Conservation (phyloP, 208 protist genomes). For the Leishmania mexicana region DNA sequence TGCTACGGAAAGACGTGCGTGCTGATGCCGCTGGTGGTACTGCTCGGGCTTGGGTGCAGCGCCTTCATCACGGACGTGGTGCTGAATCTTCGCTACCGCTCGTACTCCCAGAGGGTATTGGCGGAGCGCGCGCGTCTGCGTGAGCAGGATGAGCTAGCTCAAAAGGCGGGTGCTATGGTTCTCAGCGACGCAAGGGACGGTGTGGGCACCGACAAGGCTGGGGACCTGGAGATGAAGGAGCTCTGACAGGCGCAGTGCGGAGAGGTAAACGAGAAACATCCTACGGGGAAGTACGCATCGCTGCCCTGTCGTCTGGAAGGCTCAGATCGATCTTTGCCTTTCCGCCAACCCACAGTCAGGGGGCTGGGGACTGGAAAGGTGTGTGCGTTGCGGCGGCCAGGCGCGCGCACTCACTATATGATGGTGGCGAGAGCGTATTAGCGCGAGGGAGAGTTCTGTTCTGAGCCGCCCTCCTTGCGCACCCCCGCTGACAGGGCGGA, state of each 20-base stretch:
- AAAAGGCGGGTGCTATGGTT: background rate
- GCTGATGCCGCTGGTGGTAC: conserved; percentile 48
- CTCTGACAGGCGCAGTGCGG: background rate
- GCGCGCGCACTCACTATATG: background rate
- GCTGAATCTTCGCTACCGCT: conserved; percentile 42
- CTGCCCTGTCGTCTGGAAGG: background rate
- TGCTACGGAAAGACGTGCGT: conserved; percentile 53
- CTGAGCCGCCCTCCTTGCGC: too few relatives aligned
- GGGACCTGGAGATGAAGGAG: background rate
- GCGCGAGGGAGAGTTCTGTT: too few relatives aligned
- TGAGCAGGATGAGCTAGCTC: conserved; percentile 11
- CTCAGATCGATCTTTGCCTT: background rate
- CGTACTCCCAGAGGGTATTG: conserved; percentile 41
- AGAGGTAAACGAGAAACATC: background rate
- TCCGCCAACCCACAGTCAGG: background rate
- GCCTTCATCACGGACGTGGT: conserved; percentile 36
- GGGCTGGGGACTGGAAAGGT: background rate
- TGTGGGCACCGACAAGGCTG: background rate
- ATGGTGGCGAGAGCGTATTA: background rate
- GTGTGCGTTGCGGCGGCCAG: background rate
- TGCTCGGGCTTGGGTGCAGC: conserved; percentile 32
- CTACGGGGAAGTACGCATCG: too few relatives aligned
- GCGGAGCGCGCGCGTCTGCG: conserved; percentile 50
- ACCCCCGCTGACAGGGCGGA: too few relatives aligned
- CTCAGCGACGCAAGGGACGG: background rate